Evolutionary conservation across 169 alveolate species (phyloP), one percentile per base, ranked within the genome.

Genomic region (Plasmodium coatneyi): DNA sequence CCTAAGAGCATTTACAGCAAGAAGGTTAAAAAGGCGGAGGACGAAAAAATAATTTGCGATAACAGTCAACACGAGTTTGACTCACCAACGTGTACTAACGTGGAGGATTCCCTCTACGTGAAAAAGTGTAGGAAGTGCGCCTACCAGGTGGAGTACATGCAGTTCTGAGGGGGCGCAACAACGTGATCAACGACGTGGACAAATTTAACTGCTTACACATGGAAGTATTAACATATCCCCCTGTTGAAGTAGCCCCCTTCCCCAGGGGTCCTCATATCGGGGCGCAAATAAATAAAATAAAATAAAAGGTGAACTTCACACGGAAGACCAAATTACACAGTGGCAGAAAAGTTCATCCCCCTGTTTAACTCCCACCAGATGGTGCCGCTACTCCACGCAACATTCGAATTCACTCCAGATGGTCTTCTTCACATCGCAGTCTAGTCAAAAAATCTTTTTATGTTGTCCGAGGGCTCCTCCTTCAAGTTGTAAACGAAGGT

Each of bases 401-500:
- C 22, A 49, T 14, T 12, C 60, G 60, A 1, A 72, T 22, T 1
- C 82, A 72, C 25, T 28, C 14, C 30, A 19, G 1, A 43, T 25
- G 54, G 41, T 34, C 5, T 49, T 14, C 60, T 49, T 4, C 22
- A 49, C 19, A 12, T 16, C 6, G 60, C 9, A 12, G 43, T 3
- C 28, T 56, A 89, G 52, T 89, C 94, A 60, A 89, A 89, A 79
- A 89, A 89, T 46, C 89, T 76, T 46, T 80, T 89, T 28, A 89
- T 89, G 74, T 89, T 89, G 54, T 89, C 94, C 16, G 84, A 78
- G 32, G 94, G 94, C 46, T 89, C 94, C 74, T 89, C 94, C 54
- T 79, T 89, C 30, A 89, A 22, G 54, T 89, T 89, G 46, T 89
- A 89, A 2, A 89, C 94, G 71, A 89, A 89, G n/a, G 94, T 89